These are phyloP conservation scores for Penicillium manginii DNA, from an alignment of 495 filamentous ascomycete genomes.

Conservation along the genomic window DNA sequence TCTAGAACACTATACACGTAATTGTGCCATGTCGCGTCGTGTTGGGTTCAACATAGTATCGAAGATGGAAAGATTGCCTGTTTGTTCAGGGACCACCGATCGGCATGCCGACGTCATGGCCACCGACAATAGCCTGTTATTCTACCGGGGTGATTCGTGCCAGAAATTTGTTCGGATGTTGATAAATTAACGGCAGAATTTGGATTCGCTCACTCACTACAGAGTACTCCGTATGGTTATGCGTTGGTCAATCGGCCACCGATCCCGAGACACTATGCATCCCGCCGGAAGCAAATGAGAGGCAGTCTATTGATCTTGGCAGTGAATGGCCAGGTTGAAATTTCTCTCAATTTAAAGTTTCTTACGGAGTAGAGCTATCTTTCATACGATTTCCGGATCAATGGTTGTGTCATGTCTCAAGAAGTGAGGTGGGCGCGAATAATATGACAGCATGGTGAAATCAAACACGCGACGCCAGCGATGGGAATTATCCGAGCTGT, in stretches of 20 bases:
- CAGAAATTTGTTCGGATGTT: neutral
- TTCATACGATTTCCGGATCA: no score
- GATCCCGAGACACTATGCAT: neutral
- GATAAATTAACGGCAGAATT: neutral
- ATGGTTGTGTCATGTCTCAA: neutral
- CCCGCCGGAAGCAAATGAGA: neutral
- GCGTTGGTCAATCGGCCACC: neutral
- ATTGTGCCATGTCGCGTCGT: no score
- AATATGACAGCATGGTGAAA: no score
- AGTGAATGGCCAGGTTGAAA: neutral
- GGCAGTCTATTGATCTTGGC: neutral
- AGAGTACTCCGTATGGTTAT: neutral
- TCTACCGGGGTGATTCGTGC: neutral
- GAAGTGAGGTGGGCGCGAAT: neutral
- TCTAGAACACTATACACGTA: no score
- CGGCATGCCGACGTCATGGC: constrained; percentile 35
- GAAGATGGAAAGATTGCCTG: neutral
- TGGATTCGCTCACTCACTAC: neutral
- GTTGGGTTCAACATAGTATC: neutral
- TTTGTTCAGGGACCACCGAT: constrained; percentile 13
- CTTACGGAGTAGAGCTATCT: neutral
- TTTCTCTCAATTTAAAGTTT: neutral
- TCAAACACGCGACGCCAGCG: no score
- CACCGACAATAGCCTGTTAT: neutral
- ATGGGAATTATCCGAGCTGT: no score